Evolutionary conservation across 805 yeast genomes (phyloP), one percentile per base, ranked within the genome.

Genomic region (Starmerella bombicola): DNA sequence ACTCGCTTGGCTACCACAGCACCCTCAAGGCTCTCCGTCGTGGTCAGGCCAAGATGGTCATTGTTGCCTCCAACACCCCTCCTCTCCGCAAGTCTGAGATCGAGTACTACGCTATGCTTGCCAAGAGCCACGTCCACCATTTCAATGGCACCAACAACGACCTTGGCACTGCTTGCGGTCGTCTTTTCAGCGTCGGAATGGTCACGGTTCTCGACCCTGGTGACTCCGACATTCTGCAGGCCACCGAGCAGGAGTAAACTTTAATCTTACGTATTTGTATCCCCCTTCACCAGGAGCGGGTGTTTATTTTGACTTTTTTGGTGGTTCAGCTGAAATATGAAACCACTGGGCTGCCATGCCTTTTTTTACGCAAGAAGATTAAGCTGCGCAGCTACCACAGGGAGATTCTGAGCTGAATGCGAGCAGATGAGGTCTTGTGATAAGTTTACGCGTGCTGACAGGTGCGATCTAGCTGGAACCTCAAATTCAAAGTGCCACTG

Each of bases 61-160:
- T 91, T 74, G 78, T 91, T 64, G 95, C 99, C 63, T 91, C 93
- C 68, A 91, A 91, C 91, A 91, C 97, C 65, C 98, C 98, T 74
- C 93, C 88, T 63, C 81, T 91, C 71, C 88, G 97, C 80, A 88
- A 91, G 77, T 84, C 97, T 60, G 99, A 91, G 80, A 79, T 91
- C 70, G 98, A 91, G 78, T 91, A 91, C 80, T 91, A 91, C 84
- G 96, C 97, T 65, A 88, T 91, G 98, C 80, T 91, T 69, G 81
- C 97, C 68, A 88, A 86, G 83, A 82, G 95, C 68, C 76, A 76
- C 65, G 80, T 78, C 56, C 86, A 88, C 91, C 93, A 86, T 86
- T 91, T 86, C 93, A 91, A 80, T 73, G 97, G 96, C 77, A 93
- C 95, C 71, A 88, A 88, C 95, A 88, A 88, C 74, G 97, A 88